phyloP scores from a whole-genome alignment of 176 grass and related monocot species.

The Musa acuminata region DNA sequence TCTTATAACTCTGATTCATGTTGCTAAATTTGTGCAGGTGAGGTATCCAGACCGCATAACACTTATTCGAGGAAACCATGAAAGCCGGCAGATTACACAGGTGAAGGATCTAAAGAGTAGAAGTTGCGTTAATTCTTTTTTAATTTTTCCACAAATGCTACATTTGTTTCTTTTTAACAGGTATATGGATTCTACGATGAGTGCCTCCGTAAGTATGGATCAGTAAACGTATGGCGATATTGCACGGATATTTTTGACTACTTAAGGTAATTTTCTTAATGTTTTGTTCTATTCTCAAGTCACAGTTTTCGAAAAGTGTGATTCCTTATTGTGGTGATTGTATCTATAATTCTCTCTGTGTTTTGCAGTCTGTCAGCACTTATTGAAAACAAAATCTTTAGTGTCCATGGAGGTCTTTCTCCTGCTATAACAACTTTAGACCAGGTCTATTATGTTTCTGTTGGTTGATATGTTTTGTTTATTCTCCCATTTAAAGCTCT shows the following conservation, averaged over 20 bases:
- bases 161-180: constrained; percentile 24
- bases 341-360: constrained; percentile 1
- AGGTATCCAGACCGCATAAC: constrained; percentile 98
- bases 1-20: no score
- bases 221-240: constrained; percentile 99
- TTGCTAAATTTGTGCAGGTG: constrained; percentile 37
- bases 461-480: constrained; percentile 13
- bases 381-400: constrained; percentile 99
- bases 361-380: constrained; percentile 85
- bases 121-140: constrained; percentile 11
- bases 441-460: constrained; percentile 43
- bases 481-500: background rate
- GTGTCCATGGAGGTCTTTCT: constrained; percentile 97
- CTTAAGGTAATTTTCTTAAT: constrained; percentile 55
- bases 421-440: constrained; percentile 82
- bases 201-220: constrained; percentile 94
- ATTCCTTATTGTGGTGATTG: background rate
- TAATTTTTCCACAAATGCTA: background rate
- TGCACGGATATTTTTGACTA: constrained; percentile 99
- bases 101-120: constrained; percentile 31
- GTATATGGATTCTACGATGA: constrained; percentile 99
- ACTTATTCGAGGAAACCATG: constrained; percentile 95
- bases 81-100: constrained; percentile 98
- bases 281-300: background rate
- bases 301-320: no score